Conservation (phyloP, 2,329 filamentous ascomycete genomes). For the Apiospora arundinis region DNA sequence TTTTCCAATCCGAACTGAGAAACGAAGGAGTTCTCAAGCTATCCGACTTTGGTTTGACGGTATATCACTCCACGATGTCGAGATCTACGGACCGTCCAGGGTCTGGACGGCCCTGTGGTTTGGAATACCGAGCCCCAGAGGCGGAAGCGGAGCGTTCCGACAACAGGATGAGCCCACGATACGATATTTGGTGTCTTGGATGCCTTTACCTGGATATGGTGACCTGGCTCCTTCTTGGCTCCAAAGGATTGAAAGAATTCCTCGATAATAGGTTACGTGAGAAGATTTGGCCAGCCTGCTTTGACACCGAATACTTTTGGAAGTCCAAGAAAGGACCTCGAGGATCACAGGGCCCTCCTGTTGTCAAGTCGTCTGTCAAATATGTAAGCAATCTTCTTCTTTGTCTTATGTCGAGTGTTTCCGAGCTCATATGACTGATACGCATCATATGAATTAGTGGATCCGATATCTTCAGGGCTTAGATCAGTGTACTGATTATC, state of each 20-base stretch:
- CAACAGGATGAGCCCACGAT: background rate
- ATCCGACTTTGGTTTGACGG: background rate
- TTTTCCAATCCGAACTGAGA: background rate
- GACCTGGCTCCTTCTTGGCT: background rate
- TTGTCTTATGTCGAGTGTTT: background rate
- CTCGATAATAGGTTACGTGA: background rate
- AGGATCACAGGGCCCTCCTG: background rate
- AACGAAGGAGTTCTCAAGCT: background rate
- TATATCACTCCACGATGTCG: background rate
- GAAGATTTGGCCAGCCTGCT: background rate
- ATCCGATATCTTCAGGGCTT: background rate
- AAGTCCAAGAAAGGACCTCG: background rate
- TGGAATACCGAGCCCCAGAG: background rate
- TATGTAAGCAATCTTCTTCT: background rate
- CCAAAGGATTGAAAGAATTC: background rate
- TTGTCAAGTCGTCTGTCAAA: background rate
- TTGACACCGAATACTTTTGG: background rate
- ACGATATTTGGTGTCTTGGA: constrained; percentile 7
- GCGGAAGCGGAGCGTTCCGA: background rate
- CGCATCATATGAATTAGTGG: background rate
- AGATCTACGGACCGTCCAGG: background rate
- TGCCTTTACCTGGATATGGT: constrained; percentile 6
- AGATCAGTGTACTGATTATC: background rate
- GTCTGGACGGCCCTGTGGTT: background rate
- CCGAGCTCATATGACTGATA: background rate